Base-by-base conservation (phyloP, 768 basidiomycete genomes). In the Auricularia sp. region DNA sequence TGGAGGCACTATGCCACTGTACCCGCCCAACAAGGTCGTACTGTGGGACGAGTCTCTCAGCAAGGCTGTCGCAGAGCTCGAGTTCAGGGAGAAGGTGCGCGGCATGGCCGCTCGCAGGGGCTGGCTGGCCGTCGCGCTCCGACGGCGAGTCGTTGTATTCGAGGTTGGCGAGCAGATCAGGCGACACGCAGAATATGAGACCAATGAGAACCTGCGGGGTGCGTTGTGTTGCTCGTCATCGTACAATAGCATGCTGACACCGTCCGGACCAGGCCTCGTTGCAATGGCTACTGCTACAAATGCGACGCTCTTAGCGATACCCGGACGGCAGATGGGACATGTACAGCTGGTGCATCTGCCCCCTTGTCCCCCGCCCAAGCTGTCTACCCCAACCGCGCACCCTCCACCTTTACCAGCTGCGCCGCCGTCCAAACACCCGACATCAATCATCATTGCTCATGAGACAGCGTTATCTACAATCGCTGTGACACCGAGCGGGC, bases 21-120 rank as follows among this genome's bases (percentile, higher is more conserved):
- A 94, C 75, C 90, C 94, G 35, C 90, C 89, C 35, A 95, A 95
- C 77, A 95, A 96, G 77, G 90, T 94, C 63, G 81, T 95, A 68
- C 74, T 96, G 63, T 95, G 92, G 92, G 89, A 95, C 74, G 92
- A 92, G 75, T 82, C 81, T 3, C 76, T 83, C 3, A 84, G 84
- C n/a, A 77, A 78, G 66, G 90, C 94, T 72, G 88, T 92, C 61
- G 91, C 90, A 44, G 92, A 94, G 73, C 81, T 95, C 66, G 92
- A 94, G 76, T 95, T 96, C 72, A 81, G 89, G 70, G 93, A 94
- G 75, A 80, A 82, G 65, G 92, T 93, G 1, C 81, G 89, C 65
- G 91, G 91, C 0, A 74, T 94, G 61, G 86, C 87, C 3, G 92
- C 90, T 72, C 79, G 92, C 66, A 81, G 92, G 37, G 90, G 89